phyloP scores from a whole-genome alignment of 768 basidiomycete species.

The Cystobasidium onofrii region DNA sequence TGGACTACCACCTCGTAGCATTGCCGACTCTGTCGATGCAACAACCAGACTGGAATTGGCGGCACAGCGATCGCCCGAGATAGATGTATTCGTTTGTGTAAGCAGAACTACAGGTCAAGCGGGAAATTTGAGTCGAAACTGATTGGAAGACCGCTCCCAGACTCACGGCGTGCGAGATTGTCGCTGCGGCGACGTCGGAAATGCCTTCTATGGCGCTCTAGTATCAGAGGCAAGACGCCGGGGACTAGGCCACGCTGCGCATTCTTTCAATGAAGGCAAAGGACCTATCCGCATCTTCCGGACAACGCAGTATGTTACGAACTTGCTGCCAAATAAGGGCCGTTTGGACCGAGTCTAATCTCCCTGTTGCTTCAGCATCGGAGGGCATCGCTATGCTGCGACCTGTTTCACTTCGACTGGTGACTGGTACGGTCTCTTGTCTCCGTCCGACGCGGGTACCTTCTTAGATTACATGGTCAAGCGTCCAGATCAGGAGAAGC shows the following conservation, averaged over 20 bases:
- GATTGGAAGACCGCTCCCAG: background rate
- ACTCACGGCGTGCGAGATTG: constrained; percentile 43
- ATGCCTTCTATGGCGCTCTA: constrained; percentile 38
- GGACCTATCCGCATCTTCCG: constrained; percentile 33
- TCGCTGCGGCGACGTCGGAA: constrained; percentile 42
- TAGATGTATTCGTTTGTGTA: constrained; percentile 28
- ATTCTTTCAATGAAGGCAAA: constrained; percentile 19
- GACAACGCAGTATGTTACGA: constrained; percentile 37
- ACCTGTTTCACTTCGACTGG: constrained; percentile 32
- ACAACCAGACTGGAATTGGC: background rate
- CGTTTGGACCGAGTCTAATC: background rate
- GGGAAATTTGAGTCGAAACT: background rate
- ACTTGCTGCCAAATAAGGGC: no score
- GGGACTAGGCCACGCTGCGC: constrained; percentile 26
- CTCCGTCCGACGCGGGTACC: background rate
- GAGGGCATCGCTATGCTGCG: constrained; percentile 23
- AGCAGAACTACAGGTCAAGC: background rate
- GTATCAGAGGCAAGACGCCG: constrained; percentile 29
- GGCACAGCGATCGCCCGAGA: background rate
- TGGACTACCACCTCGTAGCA: background rate
- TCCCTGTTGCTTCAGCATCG: constrained; percentile 5
- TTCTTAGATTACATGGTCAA: constrained; percentile 13
- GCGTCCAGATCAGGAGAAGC: background rate
- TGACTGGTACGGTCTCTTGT: constrained; percentile 26
- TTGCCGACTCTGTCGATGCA: background rate